phyloP scores from a whole-genome alignment of 441 rosid genomes.

The Adansonia gregorii region DNA sequence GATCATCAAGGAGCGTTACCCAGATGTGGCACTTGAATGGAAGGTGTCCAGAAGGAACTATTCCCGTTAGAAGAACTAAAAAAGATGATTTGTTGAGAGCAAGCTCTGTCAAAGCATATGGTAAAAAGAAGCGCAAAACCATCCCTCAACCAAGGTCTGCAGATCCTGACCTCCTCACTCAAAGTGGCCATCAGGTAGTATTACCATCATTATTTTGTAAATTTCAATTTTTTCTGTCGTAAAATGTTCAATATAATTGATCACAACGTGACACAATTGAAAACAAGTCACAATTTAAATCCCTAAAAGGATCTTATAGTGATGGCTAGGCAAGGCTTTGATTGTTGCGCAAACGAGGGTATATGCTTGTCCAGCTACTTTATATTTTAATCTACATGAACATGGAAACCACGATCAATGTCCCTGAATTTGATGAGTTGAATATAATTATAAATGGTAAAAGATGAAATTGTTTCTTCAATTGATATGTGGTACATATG shows the following conservation, averaged over 20 bases:
- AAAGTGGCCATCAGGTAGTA: conserved; percentile 57
- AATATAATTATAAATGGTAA: neutral
- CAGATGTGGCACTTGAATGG: conserved; percentile 60
- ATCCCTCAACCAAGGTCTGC: conserved; percentile 43
- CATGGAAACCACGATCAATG: neutral
- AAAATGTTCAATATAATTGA: too few relatives aligned
- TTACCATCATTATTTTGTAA: too few relatives aligned
- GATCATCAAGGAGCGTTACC: conserved; percentile 27
- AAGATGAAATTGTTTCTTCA: neutral
- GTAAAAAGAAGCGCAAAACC: conserved; percentile 46
- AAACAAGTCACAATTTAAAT: too few relatives aligned
- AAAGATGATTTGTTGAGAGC: conserved; percentile 50
- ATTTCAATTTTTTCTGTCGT: too few relatives aligned
- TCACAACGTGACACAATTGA: too few relatives aligned
- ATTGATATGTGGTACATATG: neutral
- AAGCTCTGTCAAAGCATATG: conserved; percentile 47
- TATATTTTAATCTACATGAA: neutral
- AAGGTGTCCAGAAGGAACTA: conserved; percentile 50
- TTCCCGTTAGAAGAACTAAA: conserved; percentile 57
- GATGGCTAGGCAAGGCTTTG: neutral
- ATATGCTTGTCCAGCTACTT: neutral
- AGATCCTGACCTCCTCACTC: conserved; percentile 38
- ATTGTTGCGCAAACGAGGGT: neutral
- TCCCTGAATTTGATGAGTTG: neutral
- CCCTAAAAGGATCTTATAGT: too few relatives aligned